Percentiles rank a stretch among this genome's conserved stretches.
Evolutionary conservation across 768 basidiomycete species (phyloP).

Genomic region (Tricholoma sp.): DNA sequence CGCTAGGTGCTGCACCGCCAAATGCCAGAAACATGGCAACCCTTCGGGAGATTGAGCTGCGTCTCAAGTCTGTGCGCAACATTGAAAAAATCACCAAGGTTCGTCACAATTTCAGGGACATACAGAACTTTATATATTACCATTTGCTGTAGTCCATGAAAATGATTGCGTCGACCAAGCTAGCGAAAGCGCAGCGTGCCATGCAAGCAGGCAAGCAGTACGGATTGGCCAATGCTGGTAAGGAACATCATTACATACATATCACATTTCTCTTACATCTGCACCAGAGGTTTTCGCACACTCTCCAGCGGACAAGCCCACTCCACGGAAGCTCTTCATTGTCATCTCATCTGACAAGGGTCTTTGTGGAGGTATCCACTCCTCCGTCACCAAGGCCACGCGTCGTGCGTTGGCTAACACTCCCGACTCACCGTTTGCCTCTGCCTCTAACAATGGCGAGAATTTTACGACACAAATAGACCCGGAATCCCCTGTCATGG

Average conservation of each 20-base stretch:
- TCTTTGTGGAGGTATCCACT: slow-evolving; percentile 99
- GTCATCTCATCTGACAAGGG: slow-evolving; percentile 98
- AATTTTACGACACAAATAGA: slow-evolving; percentile 42
- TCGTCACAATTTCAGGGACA: slow-evolving; percentile 19
- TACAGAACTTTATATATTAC: not conserved
- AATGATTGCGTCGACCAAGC: slow-evolving; percentile 98
- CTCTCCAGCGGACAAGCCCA: slow-evolving; percentile 59
- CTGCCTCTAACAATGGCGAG: slow-evolving; percentile 24
- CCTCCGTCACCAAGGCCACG: slow-evolving; percentile 88
- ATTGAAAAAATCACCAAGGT: slow-evolving; percentile 99
- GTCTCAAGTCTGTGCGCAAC: slow-evolving; percentile 94
- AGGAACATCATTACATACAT: slow-evolving; percentile 20
- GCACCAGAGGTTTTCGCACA: slow-evolving; percentile 82
- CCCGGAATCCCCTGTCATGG: slow-evolving; percentile 65
- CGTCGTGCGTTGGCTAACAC: slow-evolving; percentile 62
- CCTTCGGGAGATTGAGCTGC: slow-evolving; percentile 93
- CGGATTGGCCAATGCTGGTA: slow-evolving; percentile 87
- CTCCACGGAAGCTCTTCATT: slow-evolving; percentile 82
- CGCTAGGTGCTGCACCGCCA: slow-evolving; percentile 38
- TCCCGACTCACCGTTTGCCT: slow-evolving; percentile 43
- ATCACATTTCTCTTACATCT: not conserved
- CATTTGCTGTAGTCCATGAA: slow-evolving; percentile 76
- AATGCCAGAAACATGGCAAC: slow-evolving; percentile 91
- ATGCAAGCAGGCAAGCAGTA: slow-evolving; percentile 91
- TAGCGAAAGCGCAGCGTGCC: slow-evolving; percentile 91